phyloP scores from a whole-genome alignment of 768 basidiomycete genomes.

The Mycena crocata region DNA sequence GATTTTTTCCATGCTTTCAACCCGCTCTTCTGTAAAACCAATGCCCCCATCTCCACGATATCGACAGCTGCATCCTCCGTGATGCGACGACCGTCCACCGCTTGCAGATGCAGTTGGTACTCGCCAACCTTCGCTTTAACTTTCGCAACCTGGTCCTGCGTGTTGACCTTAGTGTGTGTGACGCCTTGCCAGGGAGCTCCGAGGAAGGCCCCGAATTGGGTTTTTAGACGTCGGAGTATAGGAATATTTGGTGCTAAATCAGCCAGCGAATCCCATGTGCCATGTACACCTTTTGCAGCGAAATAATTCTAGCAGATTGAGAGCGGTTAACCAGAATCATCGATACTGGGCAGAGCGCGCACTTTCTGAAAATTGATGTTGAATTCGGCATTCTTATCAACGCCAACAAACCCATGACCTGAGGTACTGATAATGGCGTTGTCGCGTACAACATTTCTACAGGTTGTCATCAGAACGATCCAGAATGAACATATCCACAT shows the following conservation, averaged over 20 bases:
- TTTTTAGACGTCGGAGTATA: not conserved
- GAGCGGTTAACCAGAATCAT: not conserved
- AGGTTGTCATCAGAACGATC: no score
- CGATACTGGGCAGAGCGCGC: no score
- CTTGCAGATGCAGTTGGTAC: not conserved
- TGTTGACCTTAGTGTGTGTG: conserved; percentile 9
- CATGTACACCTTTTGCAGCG: conserved; percentile 15
- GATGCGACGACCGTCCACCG: not conserved
- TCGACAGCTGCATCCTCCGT: not conserved
- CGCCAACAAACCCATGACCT: not conserved
- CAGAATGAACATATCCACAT: no score
- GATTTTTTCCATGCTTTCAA: not conserved
- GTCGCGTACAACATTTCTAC: conserved; percentile 14
- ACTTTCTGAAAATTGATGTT: conserved; percentile 21
- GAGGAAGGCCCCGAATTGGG: conserved; percentile 13
- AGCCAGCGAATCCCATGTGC: not conserved
- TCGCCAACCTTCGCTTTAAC: conserved; percentile 1
- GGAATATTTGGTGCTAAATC: conserved; percentile 14
- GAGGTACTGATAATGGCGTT: conserved; percentile 4
- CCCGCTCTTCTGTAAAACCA: not conserved
- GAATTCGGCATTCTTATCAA: conserved; percentile 16
- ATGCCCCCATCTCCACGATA: not conserved
- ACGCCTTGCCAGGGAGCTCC: conserved; percentile 16
- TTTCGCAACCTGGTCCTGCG: not conserved
- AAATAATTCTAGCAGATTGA: conserved; percentile 5